These are phyloP conservation scores for Paecilomyces sp. DNA, from an alignment of 2,329 filamentous ascomycete genomes.

Conservation along the genomic window DNA sequence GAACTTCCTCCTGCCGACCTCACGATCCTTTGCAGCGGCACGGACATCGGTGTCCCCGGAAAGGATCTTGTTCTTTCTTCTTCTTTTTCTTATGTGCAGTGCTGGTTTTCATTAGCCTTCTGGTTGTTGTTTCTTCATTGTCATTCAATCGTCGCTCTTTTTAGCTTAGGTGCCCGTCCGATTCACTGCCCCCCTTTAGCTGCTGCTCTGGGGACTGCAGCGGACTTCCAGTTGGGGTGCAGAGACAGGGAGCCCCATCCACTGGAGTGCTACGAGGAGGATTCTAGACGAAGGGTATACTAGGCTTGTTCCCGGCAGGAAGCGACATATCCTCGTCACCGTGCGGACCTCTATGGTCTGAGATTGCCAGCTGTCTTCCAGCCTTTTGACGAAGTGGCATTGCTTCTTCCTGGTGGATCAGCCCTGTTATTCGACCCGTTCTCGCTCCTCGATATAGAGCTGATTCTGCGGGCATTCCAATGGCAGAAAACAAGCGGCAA, in stretches of 20 bases:
- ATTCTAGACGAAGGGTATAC: not conserved
- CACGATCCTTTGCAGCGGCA: not conserved
- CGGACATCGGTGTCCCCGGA: not conserved
- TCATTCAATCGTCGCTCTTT: slow-evolving; percentile 2
- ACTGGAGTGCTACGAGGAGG: not conserved
- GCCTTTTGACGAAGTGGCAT: not conserved
- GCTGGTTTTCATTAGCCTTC: slow-evolving; percentile 1
- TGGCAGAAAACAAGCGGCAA: slow-evolving; percentile 55
- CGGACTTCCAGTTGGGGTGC: not conserved
- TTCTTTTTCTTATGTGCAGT: slow-evolving; percentile 1
- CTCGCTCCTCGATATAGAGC: not conserved
- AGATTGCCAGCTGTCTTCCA: not conserved
- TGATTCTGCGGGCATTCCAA: slow-evolving; percentile 14
- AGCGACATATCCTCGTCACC: not conserved
- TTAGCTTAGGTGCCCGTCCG: not conserved
- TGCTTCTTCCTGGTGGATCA: not conserved
- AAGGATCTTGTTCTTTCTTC: slow-evolving; percentile 5
- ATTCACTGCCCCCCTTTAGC: not conserved
- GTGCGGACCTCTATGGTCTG: not conserved
- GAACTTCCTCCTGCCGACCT: slow-evolving; percentile 3
- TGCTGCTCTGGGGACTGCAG: not conserved
- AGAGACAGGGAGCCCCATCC: not conserved
- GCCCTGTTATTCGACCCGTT: not conserved
- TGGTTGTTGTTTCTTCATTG: slow-evolving; percentile 3
- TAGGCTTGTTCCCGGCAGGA: not conserved